Evolutionary conservation across 192 early-diverging fungal species (phyloP).

Genomic region (Coemansia sp.): DNA sequence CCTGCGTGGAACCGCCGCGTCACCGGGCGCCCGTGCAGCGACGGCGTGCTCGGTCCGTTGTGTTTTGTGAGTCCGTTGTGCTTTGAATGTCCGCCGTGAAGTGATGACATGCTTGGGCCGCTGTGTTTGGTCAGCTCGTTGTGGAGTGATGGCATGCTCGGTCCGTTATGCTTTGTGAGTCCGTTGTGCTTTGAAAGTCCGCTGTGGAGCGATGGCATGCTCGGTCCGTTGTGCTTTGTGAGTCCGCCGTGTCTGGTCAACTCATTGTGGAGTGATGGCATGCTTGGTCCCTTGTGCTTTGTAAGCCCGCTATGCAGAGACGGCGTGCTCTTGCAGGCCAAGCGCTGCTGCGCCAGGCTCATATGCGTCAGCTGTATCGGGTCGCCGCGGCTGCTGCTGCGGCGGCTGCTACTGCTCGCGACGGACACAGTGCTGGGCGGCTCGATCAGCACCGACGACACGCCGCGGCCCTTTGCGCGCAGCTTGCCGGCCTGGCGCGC

Average conservation of each 20-base stretch:
- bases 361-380: too few relatives aligned
- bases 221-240: background rate
- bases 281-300: background rate
- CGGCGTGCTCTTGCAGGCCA: constrained; percentile 9
- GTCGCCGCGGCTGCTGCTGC: too few relatives aligned
- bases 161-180: background rate
- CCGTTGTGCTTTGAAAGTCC: background rate
- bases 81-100: background rate
- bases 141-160: too few relatives aligned
- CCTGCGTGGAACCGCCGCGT: constrained; percentile 1
- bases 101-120: background rate
- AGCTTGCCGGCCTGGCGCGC: constrained; percentile 6
- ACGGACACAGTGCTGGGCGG: background rate
- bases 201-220: background rate
- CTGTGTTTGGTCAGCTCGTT: background rate
- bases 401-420: background rate
- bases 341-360: background rate
- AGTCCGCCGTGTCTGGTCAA: too few relatives aligned
- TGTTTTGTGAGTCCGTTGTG: background rate
- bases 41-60: background rate
- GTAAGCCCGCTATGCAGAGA: background rate
- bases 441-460: background rate
- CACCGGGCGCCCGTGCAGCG: background rate
- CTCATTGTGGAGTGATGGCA: background rate
- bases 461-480: background rate